A percentile compares a stretch with the other conserved stretches of the same genome.
phyloP scores from a whole-genome alignment of 805 yeast genomes.

The Grigorovia transvaalensis region DNA sequence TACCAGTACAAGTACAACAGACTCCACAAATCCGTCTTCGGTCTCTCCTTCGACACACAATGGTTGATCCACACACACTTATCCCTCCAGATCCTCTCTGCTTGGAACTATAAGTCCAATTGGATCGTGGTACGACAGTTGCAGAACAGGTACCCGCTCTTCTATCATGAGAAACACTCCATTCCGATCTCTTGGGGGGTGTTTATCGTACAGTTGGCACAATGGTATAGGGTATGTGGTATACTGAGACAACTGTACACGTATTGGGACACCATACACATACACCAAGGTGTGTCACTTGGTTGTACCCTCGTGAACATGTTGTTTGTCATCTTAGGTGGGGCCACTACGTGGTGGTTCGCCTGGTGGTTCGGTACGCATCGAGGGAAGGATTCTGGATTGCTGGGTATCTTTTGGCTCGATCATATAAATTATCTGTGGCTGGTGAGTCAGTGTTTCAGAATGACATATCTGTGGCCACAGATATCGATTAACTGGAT shows the following conservation, averaged over 20 bases:
- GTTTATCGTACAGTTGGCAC: slow-evolving; percentile 12
- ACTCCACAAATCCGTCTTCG: slow-evolving; percentile 28
- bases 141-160: slow-evolving; percentile 29
- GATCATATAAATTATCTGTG: slow-evolving; percentile 36
- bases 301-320: slow-evolving; percentile 5
- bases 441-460: slow-evolving; percentile 25
- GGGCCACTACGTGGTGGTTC: slow-evolving; percentile 2
- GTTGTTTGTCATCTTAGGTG: slow-evolving; percentile 4
- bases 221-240: slow-evolving; percentile 8
- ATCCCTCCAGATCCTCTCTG: slow-evolving; percentile 13
- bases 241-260: slow-evolving; percentile 22
- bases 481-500: slow-evolving; percentile 35
- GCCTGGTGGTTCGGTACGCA: slow-evolving; percentile 1
- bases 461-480: slow-evolving; percentile 29
- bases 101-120: slow-evolving; percentile 19
- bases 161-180: slow-evolving; percentile 9
- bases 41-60: slow-evolving; percentile 30
- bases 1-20: slow-evolving; percentile 15
- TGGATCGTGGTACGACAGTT: slow-evolving; percentile 19
- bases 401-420: slow-evolving; percentile 27
- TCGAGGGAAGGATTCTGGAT: slow-evolving; percentile 11
- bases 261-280: slow-evolving; percentile 27
- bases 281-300: slow-evolving; percentile 30
- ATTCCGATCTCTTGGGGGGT: slow-evolving; percentile 19
- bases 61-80: slow-evolving; percentile 11